Conservation (phyloP, 1,284 basidiomycete species). For the Phellopilus nigrolimitatus region DNA sequence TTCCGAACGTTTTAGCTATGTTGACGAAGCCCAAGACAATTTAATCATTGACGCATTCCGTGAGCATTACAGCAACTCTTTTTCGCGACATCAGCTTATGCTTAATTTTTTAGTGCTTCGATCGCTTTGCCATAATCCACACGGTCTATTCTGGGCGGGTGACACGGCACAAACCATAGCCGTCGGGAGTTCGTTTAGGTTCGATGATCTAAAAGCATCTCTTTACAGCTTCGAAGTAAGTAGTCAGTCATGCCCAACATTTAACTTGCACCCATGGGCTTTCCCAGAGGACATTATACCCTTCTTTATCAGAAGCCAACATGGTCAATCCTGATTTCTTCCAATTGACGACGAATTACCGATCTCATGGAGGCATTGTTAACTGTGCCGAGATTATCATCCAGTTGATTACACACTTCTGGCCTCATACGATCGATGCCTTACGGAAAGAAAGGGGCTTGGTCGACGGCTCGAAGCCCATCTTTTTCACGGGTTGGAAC, state of each 20-base stretch:
- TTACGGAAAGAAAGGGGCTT: slow-evolving; percentile 55
- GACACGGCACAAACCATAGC: slow-evolving; percentile 78
- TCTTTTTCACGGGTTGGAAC: slow-evolving; percentile 55
- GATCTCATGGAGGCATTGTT: slow-evolving; percentile 70
- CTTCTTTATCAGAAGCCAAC: slow-evolving; percentile 6
- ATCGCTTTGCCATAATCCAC: slow-evolving; percentile 52
- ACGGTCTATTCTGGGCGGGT: slow-evolving; percentile 74
- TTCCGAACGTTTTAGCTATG: slow-evolving; percentile 58
- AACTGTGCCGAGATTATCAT: slow-evolving; percentile 61
- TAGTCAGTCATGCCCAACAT: background rate
- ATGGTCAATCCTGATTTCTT: slow-evolving; percentile 43
- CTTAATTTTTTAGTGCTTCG: slow-evolving; percentile 45
- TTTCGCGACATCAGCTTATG: too few relatives aligned
- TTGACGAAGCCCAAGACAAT: slow-evolving; percentile 73
- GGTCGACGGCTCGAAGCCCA: slow-evolving; percentile 53
- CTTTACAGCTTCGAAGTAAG: slow-evolving; percentile 54
- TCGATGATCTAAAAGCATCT: slow-evolving; percentile 67
- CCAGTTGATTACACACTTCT: slow-evolving; percentile 55
- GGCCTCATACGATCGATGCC: slow-evolving; percentile 62
- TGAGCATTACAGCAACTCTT: too few relatives aligned
- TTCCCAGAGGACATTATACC: background rate
- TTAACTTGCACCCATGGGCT: background rate
- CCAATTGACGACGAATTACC: slow-evolving; percentile 61
- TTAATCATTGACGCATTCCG: slow-evolving; percentile 60
- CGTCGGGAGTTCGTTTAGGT: slow-evolving; percentile 65